phyloP scores from a whole-genome alignment of 805 yeast genomes.

The Yamadazyma takamatsuzukensis region DNA sequence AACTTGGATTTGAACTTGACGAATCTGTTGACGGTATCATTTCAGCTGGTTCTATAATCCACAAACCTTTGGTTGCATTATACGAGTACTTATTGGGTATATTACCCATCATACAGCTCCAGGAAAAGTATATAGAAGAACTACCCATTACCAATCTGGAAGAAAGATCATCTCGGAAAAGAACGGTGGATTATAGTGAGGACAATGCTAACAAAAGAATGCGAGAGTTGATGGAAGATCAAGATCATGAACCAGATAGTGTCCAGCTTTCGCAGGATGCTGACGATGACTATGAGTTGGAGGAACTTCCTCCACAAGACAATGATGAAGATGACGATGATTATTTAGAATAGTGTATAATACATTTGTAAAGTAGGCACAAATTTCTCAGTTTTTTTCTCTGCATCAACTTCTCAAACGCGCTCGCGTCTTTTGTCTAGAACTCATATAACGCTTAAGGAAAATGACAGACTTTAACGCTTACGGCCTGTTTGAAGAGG shows the following conservation, averaged over 20 bases:
- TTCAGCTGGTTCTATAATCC: slow-evolving; percentile 17
- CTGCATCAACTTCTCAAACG: no score
- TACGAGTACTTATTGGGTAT: slow-evolving; percentile 25
- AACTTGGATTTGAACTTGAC: slow-evolving; percentile 15
- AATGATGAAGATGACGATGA: slow-evolving; percentile 7
- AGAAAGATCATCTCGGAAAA: slow-evolving; percentile 16
- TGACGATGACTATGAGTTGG: slow-evolving; percentile 13
- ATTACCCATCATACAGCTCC: slow-evolving; percentile 25
- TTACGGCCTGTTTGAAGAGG: slow-evolving; percentile 13
- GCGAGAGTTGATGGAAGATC: slow-evolving; percentile 12
- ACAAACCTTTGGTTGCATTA: slow-evolving; percentile 26
- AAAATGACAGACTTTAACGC: slow-evolving; percentile 14
- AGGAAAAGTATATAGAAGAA: slow-evolving; percentile 15
- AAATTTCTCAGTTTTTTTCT: no score
- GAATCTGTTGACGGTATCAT: slow-evolving; percentile 1
- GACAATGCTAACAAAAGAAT: slow-evolving; percentile 6
- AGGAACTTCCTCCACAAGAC: slow-evolving; percentile 16
- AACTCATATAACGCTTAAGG: no score
- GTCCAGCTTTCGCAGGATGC: slow-evolving; percentile 15
- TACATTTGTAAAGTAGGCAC: no score
- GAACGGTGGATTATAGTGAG: slow-evolving; percentile 19
- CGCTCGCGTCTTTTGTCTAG: no score
- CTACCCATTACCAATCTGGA: neutral
- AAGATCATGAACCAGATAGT: slow-evolving; percentile 17
- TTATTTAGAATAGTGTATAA: no score